These are phyloP conservation scores for Balamuthia mandrillaris DNA, from an alignment of 208 protist species.

Conservation along the genomic window DNA sequence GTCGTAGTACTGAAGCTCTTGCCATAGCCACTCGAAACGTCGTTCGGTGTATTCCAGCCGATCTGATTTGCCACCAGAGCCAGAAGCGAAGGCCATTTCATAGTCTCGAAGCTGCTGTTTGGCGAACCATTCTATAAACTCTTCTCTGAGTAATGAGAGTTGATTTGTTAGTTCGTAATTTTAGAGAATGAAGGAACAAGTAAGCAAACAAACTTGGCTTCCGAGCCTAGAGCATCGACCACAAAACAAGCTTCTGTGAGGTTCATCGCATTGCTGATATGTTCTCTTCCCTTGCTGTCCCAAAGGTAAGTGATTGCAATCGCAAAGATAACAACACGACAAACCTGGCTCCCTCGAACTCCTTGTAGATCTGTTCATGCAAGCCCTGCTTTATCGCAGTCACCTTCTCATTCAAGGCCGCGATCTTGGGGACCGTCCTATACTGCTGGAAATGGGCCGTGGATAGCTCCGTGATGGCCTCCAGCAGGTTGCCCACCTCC, in stretches of 20 bases:
- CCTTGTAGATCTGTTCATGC: not conserved
- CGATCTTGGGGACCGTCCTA: not conserved
- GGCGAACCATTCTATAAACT: slow-evolving; percentile 6
- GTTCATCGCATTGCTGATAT: not conserved
- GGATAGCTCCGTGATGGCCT: slow-evolving; percentile 26
- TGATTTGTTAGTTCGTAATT: too few species aligned
- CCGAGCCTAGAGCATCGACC: not conserved
- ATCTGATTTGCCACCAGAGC: not conserved
- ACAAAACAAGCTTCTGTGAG: slow-evolving; percentile 17
- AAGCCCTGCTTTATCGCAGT: not conserved
- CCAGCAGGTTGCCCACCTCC: slow-evolving; percentile 28
- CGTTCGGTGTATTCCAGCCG: slow-evolving; percentile 1
- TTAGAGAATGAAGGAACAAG: not conserved
- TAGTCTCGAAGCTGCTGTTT: slow-evolving; percentile 1
- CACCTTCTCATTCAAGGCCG: not conserved
- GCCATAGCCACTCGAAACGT: not conserved
- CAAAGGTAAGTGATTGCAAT: not conserved
- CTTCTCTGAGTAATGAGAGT: not conserved
- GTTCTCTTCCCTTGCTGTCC: not conserved
- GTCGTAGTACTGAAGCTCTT: not conserved
- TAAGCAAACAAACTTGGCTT: not conserved
- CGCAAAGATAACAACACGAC: not conserved
- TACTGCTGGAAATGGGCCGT: slow-evolving; percentile 36
- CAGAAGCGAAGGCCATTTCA: not conserved
- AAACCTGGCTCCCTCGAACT: not conserved